Base-by-base conservation (phyloP, 768 basidiomycete genomes). In the Podaxis sp. region DNA sequence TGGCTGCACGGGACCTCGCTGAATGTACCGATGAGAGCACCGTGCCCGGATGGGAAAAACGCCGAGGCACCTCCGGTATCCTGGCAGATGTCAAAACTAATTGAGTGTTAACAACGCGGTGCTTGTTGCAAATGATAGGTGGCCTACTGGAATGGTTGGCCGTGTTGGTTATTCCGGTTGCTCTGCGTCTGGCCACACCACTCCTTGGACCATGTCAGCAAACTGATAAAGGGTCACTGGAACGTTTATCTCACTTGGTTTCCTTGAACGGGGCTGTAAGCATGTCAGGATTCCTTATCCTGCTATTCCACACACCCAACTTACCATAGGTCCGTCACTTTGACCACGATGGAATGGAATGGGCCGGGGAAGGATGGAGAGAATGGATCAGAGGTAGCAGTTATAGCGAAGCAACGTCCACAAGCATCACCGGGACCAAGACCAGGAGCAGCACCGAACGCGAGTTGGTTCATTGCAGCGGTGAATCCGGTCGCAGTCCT, bases 81-180 rank as follows among this genome's bases (percentile, higher is more conserved):
- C 52, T 79, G 71, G 66, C 85, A 87, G 46, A 87, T 78, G 67
- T 86, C 84, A 66, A 86, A 87, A 68, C 84, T 86, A 52, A 1
- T 18, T 0, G 13, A 42, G 58, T 21, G 46, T 36, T 37, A 5
- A 35, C 35, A 13, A 56, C 56, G 21, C 16, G 13, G 47, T 50
- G 7, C 21, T 16, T 18, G 27, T 37, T 46, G 27, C 7, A 9
- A 28, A 44, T n/a, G 18, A 4, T 18, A 23, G 23, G 25, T 10
- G 36, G 67, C 81, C 65, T 66, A 84, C 84, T 86, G 84, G 66
- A 84, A 78, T 11, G 78, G 68, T 64, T 68, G 70, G 35, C 75
- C 76, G 62, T 76, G 72, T 59, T 77, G 73, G 62, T 85, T 83
- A 18, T 66, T 73, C 18, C 65, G 72, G 65, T 74, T 74, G 55